phyloP scores from a whole-genome alignment of 176 grass and related monocot species.

The Triticum urartu region DNA sequence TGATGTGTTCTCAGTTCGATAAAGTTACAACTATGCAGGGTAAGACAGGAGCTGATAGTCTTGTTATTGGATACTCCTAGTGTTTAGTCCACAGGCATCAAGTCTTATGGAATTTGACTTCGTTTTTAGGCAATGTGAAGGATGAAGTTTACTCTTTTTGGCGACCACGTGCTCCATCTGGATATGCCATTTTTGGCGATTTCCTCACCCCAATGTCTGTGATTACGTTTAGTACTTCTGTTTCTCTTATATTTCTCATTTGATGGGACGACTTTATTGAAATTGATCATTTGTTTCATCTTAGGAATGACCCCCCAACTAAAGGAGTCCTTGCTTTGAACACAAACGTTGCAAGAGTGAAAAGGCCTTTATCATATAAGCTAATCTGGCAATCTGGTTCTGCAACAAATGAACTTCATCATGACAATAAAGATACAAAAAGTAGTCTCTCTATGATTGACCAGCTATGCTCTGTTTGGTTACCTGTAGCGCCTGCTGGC shows the following conservation, averaged over 20 bases:
- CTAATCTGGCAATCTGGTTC: constrained; percentile 65
- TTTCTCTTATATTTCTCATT: constrained; percentile 16
- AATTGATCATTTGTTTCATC: constrained; percentile 23
- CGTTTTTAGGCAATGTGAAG: constrained; percentile 57
- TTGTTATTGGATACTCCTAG: constrained; percentile 1
- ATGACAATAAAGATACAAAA: constrained; percentile 21
- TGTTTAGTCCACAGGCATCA: constrained; percentile 17
- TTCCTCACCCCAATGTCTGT: constrained; percentile 85
- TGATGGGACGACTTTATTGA: constrained; percentile 25
- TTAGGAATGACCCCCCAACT: constrained; percentile 84
- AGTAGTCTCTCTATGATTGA: constrained; percentile 25
- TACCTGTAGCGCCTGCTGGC: constrained; percentile 78
- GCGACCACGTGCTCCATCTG: constrained; percentile 94
- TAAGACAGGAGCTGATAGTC: constrained; percentile 32
- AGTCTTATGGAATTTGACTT: constrained; percentile 10
- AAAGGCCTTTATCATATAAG: constrained; percentile 89
- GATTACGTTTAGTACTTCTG: constrained; percentile 28
- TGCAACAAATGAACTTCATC: constrained; percentile 32
- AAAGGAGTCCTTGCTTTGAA: constrained; percentile 96
- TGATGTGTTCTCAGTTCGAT: constrained; percentile 83
- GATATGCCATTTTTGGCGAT: constrained; percentile 91
- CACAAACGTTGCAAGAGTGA: constrained; percentile 85
- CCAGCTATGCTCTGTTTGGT: constrained; percentile 76
- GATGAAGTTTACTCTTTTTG: constrained; percentile 86
- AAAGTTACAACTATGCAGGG: constrained; percentile 76